Conservation (phyloP, 108 stramenopile species). For the Stephanodiscus minutulus region DNA sequence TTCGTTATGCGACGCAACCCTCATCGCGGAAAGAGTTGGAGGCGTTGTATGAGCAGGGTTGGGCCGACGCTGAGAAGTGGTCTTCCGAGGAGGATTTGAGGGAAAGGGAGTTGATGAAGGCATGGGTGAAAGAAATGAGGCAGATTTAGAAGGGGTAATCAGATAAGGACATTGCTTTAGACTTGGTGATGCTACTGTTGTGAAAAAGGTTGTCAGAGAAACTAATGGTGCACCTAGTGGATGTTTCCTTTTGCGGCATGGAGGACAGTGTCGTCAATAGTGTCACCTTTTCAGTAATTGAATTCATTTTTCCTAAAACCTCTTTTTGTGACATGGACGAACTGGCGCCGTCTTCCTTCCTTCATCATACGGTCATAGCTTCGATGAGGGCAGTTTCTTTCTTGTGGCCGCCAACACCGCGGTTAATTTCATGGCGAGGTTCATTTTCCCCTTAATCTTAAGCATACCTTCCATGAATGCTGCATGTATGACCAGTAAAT, state of each 20-base stretch:
- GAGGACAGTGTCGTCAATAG: neutral
- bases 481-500: neutral
- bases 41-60: constrained; percentile 65
- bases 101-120: constrained; percentile 27
- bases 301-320: neutral
- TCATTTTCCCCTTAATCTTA: constrained; percentile 87
- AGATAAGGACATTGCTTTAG: too few relatives aligned
- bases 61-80: constrained; percentile 72
- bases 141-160: too few relatives aligned
- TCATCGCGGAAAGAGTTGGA: constrained; percentile 60
- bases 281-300: neutral
- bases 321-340: neutral
- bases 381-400: constrained; percentile 53
- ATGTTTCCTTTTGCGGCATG: neutral
- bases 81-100: constrained; percentile 59
- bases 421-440: constrained; percentile 80
- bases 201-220: neutral
- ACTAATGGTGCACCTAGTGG: neutral
- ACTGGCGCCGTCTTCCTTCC: neutral
- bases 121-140: constrained; percentile 29
- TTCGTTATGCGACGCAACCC: constrained; percentile 68
- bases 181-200: neutral
- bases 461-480: constrained; percentile 62
- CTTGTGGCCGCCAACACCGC: constrained; percentile 74
- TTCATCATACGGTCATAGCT: neutral